Base-by-base conservation (phyloP, 164 flowering plant species). In the Malania oleifera region DNA sequence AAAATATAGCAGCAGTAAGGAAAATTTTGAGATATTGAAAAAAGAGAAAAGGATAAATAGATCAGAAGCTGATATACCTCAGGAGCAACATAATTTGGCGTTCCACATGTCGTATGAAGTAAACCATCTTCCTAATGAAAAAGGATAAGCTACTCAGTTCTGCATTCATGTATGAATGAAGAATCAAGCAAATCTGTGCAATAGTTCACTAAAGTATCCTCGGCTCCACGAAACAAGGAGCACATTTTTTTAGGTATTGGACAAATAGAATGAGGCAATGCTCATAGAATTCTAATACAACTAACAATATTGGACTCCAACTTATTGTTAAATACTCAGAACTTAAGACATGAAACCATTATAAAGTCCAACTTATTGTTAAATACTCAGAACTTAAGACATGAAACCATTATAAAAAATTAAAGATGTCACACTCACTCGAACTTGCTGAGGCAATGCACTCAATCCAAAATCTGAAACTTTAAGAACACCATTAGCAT, bases 381-480 rank as follows among this genome's bases (percentile, higher is more conserved):
- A 25, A n/a, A 28, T 52, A 43, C 46, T 40, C 17, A 25, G 39
- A 35, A 37, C 2, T 50, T 51, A 45, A 53, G 14, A 51, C 12
- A 70, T 18, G 18, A 57, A 26, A 26, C 25, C 50, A 55, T 44
- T n/a, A n/a, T n/a, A n/a, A n/a, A n/a, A n/a, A n/a, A n/a, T n/a
- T n/a, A n/a, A n/a, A n/a, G n/a, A n/a, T n/a, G n/a, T n/a, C 54
- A 67, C 28, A 78, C 91, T 80, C 61, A 93, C 99, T 54, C 96
- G 84, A 71, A 95, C 84, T 91, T 95, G 99, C 71, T 91, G 97
- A 61, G 99, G 93, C 41, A 95, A 61, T 19, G 99, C 97, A 74
- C 97, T 95, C 67, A 95, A 76, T 64, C 99, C 99, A 73, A 95
- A 91, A 73, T 95, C 99, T 9, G 99, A 95, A 57, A 95, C 93